These are phyloP conservation scores for Tolypocladium tundrense DNA, from an alignment of 2,329 filamentous ascomycete genomes.

Conservation along the genomic window DNA sequence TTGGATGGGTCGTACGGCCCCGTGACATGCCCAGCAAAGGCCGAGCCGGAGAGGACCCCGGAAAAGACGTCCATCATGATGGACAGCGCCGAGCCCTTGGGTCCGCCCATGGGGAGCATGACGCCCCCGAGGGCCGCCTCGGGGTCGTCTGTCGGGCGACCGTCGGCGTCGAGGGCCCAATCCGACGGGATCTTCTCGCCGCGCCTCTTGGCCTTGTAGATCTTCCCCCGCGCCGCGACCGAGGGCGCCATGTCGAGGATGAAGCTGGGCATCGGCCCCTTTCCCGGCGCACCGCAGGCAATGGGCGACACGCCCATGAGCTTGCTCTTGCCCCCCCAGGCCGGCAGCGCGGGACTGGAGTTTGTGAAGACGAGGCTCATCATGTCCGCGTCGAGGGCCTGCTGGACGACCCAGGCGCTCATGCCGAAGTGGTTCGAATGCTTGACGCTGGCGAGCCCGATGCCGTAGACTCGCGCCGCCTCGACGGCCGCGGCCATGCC, in stretches of 20 bases:
- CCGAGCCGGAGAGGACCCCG: constrained; percentile 64
- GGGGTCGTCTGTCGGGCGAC: constrained; percentile 61
- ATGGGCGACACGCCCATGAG: constrained; percentile 67
- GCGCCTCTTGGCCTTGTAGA: constrained; percentile 57
- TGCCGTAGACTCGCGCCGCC: constrained; percentile 54
- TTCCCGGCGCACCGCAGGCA: constrained; percentile 63
- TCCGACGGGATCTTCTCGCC: constrained; percentile 60
- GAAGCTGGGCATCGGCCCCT: constrained; percentile 42
- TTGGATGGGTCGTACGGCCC: constrained; percentile 64
- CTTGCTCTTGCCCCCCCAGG: constrained; percentile 57
- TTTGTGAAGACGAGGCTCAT: constrained; percentile 65
- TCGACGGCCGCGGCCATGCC: constrained; percentile 60
- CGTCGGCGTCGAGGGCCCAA: constrained; percentile 68
- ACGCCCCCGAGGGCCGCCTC: constrained; percentile 61
- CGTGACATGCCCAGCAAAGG: constrained; percentile 68
- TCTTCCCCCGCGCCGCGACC: constrained; percentile 61
- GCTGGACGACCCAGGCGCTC: constrained; percentile 70
- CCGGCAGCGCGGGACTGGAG: constrained; percentile 61
- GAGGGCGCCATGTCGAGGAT: constrained; percentile 68
- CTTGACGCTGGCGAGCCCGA: constrained; percentile 67
- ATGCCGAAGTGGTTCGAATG: constrained; percentile 80
- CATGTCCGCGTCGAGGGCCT: constrained; percentile 62
- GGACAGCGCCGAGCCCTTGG: constrained; percentile 66
- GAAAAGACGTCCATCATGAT: constrained; percentile 91
- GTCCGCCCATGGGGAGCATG: constrained; percentile 79